These are phyloP conservation scores for Penicillium sp. DNA, from an alignment of 2,329 filamentous ascomycete species.

Conservation along the genomic window DNA sequence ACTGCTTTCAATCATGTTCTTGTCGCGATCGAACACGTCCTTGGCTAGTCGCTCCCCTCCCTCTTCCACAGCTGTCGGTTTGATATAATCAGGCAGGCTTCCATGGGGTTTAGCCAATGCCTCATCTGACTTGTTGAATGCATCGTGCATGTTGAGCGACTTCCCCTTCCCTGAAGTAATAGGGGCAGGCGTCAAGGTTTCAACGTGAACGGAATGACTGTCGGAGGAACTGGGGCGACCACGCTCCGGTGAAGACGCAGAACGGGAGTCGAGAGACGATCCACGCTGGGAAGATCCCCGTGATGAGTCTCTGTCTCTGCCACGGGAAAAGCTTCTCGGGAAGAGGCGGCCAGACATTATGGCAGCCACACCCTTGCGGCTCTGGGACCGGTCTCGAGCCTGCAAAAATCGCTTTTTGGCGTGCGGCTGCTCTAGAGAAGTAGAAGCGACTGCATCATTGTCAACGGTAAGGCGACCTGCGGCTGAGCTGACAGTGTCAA, in stretches of 20 bases:
- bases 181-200: neutral
- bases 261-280: slow-evolving; percentile 32
- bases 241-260: slow-evolving; percentile 20
- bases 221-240: slow-evolving; percentile 29
- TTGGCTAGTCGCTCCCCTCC: slow-evolving; percentile 54
- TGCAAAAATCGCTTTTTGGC: slow-evolving; percentile 11
- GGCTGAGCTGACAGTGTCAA: slow-evolving; percentile 17
- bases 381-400: slow-evolving; percentile 12
- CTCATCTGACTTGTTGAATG: slow-evolving; percentile 64
- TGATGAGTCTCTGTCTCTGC: slow-evolving; percentile 29
- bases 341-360: slow-evolving; percentile 35
- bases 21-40: slow-evolving; percentile 60
- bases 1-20: slow-evolving; percentile 55
- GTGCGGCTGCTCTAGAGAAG: slow-evolving; percentile 4
- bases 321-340: slow-evolving; percentile 30
- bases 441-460: slow-evolving; percentile 5
- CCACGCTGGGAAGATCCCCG: slow-evolving; percentile 36
- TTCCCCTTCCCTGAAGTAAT: slow-evolving; percentile 49
- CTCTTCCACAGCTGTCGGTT: slow-evolving; percentile 35
- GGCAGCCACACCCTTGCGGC: slow-evolving; percentile 41
- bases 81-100: slow-evolving; percentile 54
- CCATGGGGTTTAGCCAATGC: slow-evolving; percentile 57
- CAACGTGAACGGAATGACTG: slow-evolving; percentile 31
- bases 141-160: slow-evolving; percentile 58
- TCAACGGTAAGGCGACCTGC: slow-evolving; percentile 5